Evolutionary conservation across 106 monocot species (phyloP), one percentile per base, ranked within the genome.

Genomic region (Dendrobium huoshanense): DNA sequence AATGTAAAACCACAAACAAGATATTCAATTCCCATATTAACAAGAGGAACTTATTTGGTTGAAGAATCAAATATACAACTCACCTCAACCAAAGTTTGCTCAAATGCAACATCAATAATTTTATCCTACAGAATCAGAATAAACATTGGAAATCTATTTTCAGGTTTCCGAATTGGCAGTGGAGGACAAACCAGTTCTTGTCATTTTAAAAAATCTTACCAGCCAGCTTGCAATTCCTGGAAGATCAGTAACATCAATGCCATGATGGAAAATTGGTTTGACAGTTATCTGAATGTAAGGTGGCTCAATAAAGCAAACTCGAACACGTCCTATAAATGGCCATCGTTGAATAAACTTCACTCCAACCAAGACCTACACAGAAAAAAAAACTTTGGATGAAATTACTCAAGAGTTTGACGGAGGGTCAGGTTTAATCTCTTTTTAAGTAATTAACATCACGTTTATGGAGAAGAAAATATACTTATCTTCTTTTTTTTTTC

Each of bases 221-320:
- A 96, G 88, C 94, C 94, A 96, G 79, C 92, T 88, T 75, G 94
- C 90, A 84, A 96, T 96, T 79, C 91, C 91, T 20, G 96, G 96
- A 84, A 96, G 75, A 88, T 94, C 94, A n/a, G 96, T 84, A 56
- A 96, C 96, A 88, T 96, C 96, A 47, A 96, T 27, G 8, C 96
- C 96, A 86, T 90, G 88, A 79, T 75, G 84, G 77, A 94, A 86
- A 55, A 96, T 88, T 37, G 96, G 96, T 85, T 96, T 96, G n/a
- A 90, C 90, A 13, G 87, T 89, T 90, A 94, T 90, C 80, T 96
- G 92, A 74, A 96, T 89, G 85, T 92, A 94, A 68, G 97, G 97
- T 72, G 94, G 89, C 79, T 89, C 91, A 33, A 90, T 83, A 85
- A 97, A 97, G 82, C 94, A 97, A 67, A 97, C 65, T 47, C 96